Evolutionary conservation across 305 asterid genomes (phyloP).

Genomic region (Coffea humblotiana): DNA sequence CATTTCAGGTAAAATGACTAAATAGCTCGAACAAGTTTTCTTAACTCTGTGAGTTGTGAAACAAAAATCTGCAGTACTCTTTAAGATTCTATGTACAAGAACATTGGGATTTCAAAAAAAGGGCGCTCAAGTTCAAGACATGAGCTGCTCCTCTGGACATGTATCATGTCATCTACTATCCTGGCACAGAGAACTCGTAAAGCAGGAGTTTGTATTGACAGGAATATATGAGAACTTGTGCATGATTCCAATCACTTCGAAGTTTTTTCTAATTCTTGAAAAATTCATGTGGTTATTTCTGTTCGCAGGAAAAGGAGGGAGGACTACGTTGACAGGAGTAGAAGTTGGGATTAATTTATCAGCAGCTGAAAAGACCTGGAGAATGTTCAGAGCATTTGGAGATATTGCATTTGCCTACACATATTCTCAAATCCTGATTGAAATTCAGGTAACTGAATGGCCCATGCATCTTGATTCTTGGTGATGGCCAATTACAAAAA

Average conservation of each 20-base stretch:
- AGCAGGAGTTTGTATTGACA: background rate
- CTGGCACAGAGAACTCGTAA: background rate
- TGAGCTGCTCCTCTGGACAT: background rate
- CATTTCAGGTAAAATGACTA: slow-evolving; percentile 41
- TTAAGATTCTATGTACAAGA: background rate
- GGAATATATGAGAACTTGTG: background rate
- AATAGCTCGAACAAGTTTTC: background rate
- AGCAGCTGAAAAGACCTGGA: slow-evolving; percentile 62
- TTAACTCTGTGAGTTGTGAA: background rate
- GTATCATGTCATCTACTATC: background rate
- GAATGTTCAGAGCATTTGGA: slow-evolving; percentile 63
- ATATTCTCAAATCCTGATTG: slow-evolving; percentile 59
- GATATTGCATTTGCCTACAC: slow-evolving; percentile 70
- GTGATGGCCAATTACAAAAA: background rate
- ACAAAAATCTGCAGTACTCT: too few relatives aligned
- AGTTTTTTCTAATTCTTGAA: background rate
- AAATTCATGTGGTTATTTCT: background rate
- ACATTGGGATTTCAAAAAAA: background rate
- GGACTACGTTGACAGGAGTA: slow-evolving; percentile 47
- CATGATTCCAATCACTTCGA: background rate
- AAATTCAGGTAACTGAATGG: slow-evolving; percentile 48
- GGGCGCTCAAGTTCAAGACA: background rate
- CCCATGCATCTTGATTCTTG: background rate
- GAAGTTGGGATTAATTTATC: slow-evolving; percentile 45
- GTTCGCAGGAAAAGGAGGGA: slow-evolving; percentile 42